Base-by-base conservation (phyloP, 1,284 basidiomycete genomes). In the Phylloporus sp. region DNA sequence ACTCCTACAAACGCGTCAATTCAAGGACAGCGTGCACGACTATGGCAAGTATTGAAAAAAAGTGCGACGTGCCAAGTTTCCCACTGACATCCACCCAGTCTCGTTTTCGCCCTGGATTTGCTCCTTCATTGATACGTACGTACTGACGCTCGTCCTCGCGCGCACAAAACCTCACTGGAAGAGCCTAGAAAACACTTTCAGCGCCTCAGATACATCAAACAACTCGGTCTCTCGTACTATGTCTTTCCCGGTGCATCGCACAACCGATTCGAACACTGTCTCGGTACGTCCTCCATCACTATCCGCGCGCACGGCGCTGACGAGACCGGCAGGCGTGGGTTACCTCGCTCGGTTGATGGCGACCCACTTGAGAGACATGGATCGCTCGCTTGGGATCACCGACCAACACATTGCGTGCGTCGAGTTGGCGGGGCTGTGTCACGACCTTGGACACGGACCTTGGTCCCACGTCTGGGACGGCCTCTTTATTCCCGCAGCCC, bases 201-300 rank as follows among this genome's bases (percentile, higher is more conserved):
- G 69, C 81, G 91, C 15, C 79, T 94, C 46, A 81, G 91, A 31
- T 76, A 84, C 62, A 84, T 94, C 69, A 93, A 93, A 68, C 92
- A 94, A 70, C 84, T 94, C 4, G 92, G 92, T 1, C 85, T 90
- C 6, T 84, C 88, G 0, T 89, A 87, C 68, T 87, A 86, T 66
- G 89, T 93, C 31, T 94, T 90, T 84, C 87, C 88, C 0, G 83
- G 89, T 6, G 92, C 89, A 0, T 83, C 88, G 0, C 92, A 94
- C 70, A 93, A 87, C 66, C 84, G 92, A 0, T 93, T 94, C 66
- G 92, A 94, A 69, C 92, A 94, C 70, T 88, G 84, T 66, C 78
- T 94, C 24, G 92, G 91, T 90, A 62, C 29, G 63, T 61, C 6
- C 29, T 28, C 4, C 31, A 20, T 11, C 20, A 12, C 20, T 2